Evolutionary conservation across 2,329 filamentous ascomycete species (phyloP).

Genomic region (Aspergillus bombycis): DNA sequence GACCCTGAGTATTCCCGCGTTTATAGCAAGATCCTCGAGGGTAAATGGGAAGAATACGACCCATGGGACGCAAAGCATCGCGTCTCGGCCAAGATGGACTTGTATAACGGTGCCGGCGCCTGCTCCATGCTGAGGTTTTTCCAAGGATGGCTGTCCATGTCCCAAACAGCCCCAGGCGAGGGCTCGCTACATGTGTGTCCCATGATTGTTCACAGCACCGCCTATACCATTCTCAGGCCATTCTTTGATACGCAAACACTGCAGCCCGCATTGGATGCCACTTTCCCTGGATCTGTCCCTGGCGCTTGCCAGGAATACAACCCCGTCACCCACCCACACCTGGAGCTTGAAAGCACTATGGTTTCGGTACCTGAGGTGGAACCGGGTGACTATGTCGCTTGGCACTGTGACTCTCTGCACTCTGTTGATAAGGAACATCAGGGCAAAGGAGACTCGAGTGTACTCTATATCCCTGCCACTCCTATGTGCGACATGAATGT

Average conservation of each 20-base stretch:
- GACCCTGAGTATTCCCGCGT: constrained; percentile 69
- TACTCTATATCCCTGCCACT: constrained; percentile 86
- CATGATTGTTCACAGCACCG: constrained; percentile 71
- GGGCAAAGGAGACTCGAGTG: constrained; percentile 74
- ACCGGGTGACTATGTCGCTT: constrained; percentile 74
- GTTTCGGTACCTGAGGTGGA: constrained; percentile 69
- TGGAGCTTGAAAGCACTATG: constrained; percentile 70
- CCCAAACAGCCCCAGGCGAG: constrained; percentile 69
- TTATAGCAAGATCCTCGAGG: constrained; percentile 73
- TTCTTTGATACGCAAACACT: constrained; percentile 69
- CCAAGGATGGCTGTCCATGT: constrained; percentile 85
- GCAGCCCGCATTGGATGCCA: constrained; percentile 44
- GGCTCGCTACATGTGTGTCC: constrained; percentile 85
- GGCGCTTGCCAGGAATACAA: constrained; percentile 72
- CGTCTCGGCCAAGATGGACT: constrained; percentile 68
- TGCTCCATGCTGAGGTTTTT: constrained; percentile 87
- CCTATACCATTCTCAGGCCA: constrained; percentile 79
- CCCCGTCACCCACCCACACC: constrained; percentile 67
- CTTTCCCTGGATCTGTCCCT: constrained; percentile 70
- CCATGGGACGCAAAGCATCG: constrained; percentile 77
- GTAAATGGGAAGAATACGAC: constrained; percentile 79
- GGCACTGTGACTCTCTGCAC: constrained; percentile 83
- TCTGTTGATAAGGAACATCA: constrained; percentile 78
- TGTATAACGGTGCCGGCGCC: constrained; percentile 79
- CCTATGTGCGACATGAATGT: constrained; percentile 77